phyloP scores from a whole-genome alignment of 78 protist genomes.

The Dictyostelium brefeldianum region DNA sequence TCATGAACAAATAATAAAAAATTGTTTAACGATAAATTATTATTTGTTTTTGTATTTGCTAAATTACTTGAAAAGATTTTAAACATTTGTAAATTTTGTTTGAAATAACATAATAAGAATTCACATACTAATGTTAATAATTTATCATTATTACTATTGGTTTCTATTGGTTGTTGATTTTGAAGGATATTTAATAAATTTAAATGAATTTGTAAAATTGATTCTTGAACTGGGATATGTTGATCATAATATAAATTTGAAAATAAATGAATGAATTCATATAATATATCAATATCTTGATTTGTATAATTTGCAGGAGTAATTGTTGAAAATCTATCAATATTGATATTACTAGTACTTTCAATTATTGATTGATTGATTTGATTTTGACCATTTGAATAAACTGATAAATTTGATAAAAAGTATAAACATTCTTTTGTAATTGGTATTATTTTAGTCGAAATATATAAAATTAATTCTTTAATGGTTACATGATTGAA shows the following conservation, averaged over 20 bases:
- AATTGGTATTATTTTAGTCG: neutral
- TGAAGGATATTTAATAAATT: no score
- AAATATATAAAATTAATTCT: neutral
- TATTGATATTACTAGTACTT: neutral
- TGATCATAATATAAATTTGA: conserved; percentile 1
- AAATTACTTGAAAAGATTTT: no score
- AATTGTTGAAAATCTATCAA: neutral
- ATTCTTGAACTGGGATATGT: no score
- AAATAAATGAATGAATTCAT: neutral
- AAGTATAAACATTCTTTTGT: conserved; percentile 20
- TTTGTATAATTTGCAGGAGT: neutral
- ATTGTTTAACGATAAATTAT: no score
- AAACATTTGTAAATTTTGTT: no score
- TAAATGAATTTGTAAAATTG: no score
- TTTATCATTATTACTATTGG: no score
- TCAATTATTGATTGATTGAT: neutral
- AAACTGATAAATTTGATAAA: conserved; percentile 19
- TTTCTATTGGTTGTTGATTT: no score
- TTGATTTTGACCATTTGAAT: neutral
- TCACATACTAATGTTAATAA: no score
- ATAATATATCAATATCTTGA: neutral
- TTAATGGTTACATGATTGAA: neutral
- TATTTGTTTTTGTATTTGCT: no score
- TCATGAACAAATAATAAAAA: no score
- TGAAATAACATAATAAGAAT: no score